Conservation (phyloP, 805 yeast species). For the Barnettozyma pratensis region DNA sequence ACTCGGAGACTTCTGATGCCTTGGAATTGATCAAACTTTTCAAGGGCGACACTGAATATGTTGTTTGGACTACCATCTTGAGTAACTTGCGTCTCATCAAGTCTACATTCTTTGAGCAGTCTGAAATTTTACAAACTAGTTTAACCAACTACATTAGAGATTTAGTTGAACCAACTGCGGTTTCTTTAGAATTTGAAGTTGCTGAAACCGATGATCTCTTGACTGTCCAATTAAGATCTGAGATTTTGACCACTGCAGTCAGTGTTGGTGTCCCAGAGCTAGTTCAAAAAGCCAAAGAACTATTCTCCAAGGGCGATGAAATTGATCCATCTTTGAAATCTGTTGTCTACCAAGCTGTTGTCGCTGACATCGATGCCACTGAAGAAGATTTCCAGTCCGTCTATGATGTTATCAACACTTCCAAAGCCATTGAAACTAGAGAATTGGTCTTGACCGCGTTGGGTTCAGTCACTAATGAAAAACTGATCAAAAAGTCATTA, state of each 20-base stretch:
- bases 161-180: slow-evolving; percentile 49
- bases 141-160: slow-evolving; percentile 46
- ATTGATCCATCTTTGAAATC: slow-evolving; percentile 68
- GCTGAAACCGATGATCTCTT: slow-evolving; percentile 47
- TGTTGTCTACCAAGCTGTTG: slow-evolving; percentile 54
- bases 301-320: slow-evolving; percentile 53
- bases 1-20: slow-evolving; percentile 53
- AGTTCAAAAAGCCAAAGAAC: slow-evolving; percentile 36
- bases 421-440: slow-evolving; percentile 59
- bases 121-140: slow-evolving; percentile 37
- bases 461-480: slow-evolving; percentile 53
- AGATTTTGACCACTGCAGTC: slow-evolving; percentile 56
- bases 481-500: slow-evolving; percentile 48
- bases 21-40: slow-evolving; percentile 52
- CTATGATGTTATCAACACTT: slow-evolving; percentile 49
- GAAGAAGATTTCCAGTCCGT: slow-evolving; percentile 57
- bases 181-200: slow-evolving; percentile 59
- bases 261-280: slow-evolving; percentile 43
- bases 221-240: slow-evolving; percentile 59
- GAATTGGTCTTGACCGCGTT: slow-evolving; percentile 60
- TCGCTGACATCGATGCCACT: slow-evolving; percentile 62
- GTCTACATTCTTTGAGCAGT: slow-evolving; percentile 50
- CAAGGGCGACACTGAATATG: slow-evolving; percentile 53
- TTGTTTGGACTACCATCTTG: slow-evolving; percentile 60
- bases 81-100: slow-evolving; percentile 40